These are phyloP conservation scores for Suhomyces terraborum DNA, from an alignment of 1,139 yeast species.

Conservation along the genomic window DNA sequence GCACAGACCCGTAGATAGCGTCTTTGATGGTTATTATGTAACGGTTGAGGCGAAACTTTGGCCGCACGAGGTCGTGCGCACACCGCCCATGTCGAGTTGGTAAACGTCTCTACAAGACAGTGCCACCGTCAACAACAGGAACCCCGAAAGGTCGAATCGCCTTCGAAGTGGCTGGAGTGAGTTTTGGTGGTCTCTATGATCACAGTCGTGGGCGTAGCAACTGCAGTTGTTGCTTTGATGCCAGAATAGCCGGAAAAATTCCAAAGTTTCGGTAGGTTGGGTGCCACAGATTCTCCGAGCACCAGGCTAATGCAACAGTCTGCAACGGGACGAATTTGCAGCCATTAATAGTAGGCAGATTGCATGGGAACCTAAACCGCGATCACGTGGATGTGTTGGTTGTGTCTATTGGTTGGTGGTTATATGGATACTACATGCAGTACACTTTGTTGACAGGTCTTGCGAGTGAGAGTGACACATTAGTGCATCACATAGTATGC, in stretches of 20 bases:
- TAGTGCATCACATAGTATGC: too few relatives aligned
- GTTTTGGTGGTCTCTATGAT: not conserved
- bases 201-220: not conserved
- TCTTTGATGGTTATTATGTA: not conserved
- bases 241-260: not conserved
- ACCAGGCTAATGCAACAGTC: constrained; percentile 6
- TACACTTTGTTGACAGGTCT: too few relatives aligned
- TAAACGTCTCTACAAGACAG: not conserved
- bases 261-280: not conserved
- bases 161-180: not conserved
- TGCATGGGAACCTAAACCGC: constrained; percentile 3
- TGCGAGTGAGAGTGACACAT: too few relatives aligned
- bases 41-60: not conserved
- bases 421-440: too few relatives aligned
- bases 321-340: constrained; percentile 15
- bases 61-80: constrained; percentile 1
- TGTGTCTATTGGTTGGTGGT: not conserved
- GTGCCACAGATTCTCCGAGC: constrained; percentile 7
- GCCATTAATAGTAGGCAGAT: constrained; percentile 14
- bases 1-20: not conserved
- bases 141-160: not conserved
- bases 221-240: not conserved
- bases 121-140: not conserved
- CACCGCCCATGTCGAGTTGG: not conserved
- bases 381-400: constrained; percentile 4